phyloP scores from a whole-genome alignment of 2,329 filamentous ascomycete species.

The Fonsecaea nubica region DNA sequence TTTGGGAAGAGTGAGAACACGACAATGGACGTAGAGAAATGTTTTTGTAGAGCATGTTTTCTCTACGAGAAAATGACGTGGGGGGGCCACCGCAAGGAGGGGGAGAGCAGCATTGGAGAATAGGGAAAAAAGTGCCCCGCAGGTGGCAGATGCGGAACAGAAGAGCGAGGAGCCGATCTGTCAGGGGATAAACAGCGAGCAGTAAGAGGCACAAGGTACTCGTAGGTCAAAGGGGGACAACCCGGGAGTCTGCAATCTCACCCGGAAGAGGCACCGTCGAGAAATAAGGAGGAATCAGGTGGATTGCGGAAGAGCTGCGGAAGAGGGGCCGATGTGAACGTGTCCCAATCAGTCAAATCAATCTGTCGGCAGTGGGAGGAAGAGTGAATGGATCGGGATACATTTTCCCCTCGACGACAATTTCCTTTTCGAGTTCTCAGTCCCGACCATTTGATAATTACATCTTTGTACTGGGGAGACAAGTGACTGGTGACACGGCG shows the following conservation, averaged over 20 bases:
- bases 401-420: constrained; percentile 20
- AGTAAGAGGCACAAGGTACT: too few relatives aligned
- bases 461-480: too few relatives aligned
- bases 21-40: constrained; percentile 3
- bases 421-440: constrained; percentile 7
- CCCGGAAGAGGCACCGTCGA: constrained; percentile 12
- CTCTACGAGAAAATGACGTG: constrained; percentile 24
- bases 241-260: constrained; percentile 16
- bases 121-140: constrained; percentile 15
- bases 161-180: constrained; percentile 4
- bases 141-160: constrained; percentile 11
- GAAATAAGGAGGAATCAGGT: not conserved
- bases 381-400: constrained; percentile 16
- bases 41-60: constrained; percentile 12
- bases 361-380: not conserved
- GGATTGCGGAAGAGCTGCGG: not conserved
- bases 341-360: not conserved
- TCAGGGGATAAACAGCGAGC: not conserved
- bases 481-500: too few relatives aligned
- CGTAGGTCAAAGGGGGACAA: constrained; percentile 2
- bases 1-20: not conserved
- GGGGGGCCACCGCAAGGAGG: not conserved
- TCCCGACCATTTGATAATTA: not conserved
- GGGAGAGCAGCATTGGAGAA: constrained; percentile 18
- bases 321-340: constrained; percentile 10